Conservation (phyloP, 306 rosid species). For the Cicer yamashitae region DNA sequence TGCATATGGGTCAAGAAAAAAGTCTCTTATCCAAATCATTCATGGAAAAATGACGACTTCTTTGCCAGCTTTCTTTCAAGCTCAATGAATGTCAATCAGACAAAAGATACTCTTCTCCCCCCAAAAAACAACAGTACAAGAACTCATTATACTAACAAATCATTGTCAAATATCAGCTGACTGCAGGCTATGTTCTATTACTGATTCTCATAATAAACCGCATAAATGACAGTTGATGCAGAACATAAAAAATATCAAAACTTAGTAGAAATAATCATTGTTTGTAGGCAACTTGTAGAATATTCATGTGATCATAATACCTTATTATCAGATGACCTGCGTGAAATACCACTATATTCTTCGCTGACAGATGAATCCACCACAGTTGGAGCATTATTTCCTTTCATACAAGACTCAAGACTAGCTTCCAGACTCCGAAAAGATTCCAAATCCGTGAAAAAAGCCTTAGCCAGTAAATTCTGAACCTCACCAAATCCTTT, state of each 20-base stretch:
- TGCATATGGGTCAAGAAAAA: not conserved
- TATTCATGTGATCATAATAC: constrained; percentile 49
- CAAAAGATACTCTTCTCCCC: not conserved
- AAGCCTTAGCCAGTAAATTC: constrained; percentile 56
- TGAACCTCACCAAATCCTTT: constrained; percentile 65
- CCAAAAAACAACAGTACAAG: not conserved
- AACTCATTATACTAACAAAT: constrained; percentile 27
- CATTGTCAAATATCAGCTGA: constrained; percentile 28
- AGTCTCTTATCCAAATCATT: not conserved
- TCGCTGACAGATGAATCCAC: constrained; percentile 50
- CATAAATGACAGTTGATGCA: constrained; percentile 36
- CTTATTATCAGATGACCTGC: constrained; percentile 56
- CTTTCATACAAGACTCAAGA: constrained; percentile 61
- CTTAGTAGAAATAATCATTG: constrained; percentile 22
- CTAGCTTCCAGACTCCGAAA: constrained; percentile 66
- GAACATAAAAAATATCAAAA: constrained; percentile 31
- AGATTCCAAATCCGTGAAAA: constrained; percentile 63
- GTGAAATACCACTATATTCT: constrained; percentile 46
- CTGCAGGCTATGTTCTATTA: constrained; percentile 4
- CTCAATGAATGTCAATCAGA: not conserved
- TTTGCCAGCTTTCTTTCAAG: constrained; percentile 3
- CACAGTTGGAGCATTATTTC: constrained; percentile 48
- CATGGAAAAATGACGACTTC: constrained; percentile 2
- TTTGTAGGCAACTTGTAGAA: constrained; percentile 22
- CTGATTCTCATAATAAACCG: constrained; percentile 19